Base-by-base conservation (phyloP, 1,284 basidiomycete genomes). In the Sporisorium reilianum region DNA sequence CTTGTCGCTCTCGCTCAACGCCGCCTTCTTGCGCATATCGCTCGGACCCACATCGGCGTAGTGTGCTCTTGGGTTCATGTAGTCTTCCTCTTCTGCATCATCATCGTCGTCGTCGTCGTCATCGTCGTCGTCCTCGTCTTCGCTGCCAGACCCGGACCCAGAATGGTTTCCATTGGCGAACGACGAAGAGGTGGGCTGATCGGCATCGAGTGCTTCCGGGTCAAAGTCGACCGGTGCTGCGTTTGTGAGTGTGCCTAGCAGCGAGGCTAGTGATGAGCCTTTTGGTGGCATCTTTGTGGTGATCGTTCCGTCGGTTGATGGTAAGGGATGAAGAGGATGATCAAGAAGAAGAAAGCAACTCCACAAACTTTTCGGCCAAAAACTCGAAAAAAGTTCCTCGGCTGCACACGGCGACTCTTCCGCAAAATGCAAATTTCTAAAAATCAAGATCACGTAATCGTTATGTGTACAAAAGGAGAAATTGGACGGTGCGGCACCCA, bases 11-110 rank as follows among this genome's bases (percentile, higher is more conserved):
- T 82, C 79, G 50, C 74, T 75, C 20, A 82, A 44, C 0, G 62
- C 55, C 0, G 77, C 75, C 49, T 76, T 75, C 26, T 75, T 77
- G 22, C 79, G 65, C 67, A 82, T 66, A 40, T 61, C 46, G 60
- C 79, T 79, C 10, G 66, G 34, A 0, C 56, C 77, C 0, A 82
- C 72, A 34, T 79, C 67, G 10, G 77, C 74, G 26, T 80, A 80
- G 56, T 82, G 79, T 7, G 65, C 61, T n/a, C 70, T 55, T 25
- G 79, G 72, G 30, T 75, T 62, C 46, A 58, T 59, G 36, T 55
- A 51, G 11, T 63, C 50, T 18, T 63, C 51, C 16, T 78, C 63
- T 3, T 61, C 63, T 9, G 67, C 63, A 18, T 65, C 55, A 0
- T 51, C 63, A 12, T 70, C 50, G 10, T 54, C 51, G 1, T 60